Evolutionary conservation across 192 early-diverging fungal genomes (phyloP).

Genomic region (Entomortierella chlamydospora): DNA sequence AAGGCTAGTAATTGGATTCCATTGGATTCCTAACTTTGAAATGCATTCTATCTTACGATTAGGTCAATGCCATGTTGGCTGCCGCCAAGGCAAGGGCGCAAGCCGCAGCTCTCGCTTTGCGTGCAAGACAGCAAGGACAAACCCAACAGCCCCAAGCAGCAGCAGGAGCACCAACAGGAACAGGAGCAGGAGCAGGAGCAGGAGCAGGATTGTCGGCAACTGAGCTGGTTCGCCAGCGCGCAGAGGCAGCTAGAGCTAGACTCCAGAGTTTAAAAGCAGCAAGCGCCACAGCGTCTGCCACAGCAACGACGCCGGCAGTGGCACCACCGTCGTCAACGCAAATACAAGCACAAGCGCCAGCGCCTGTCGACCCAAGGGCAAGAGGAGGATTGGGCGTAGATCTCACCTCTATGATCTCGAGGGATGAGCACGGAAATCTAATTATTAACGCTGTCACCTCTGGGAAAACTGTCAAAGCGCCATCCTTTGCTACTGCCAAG

Average conservation of each 20-base stretch:
- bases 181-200: conserved; percentile 6
- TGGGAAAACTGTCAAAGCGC: conserved; percentile 20
- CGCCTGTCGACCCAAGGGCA: conserved; percentile 23
- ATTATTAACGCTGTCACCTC: conserved; percentile 42
- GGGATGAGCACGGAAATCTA: conserved; percentile 43
- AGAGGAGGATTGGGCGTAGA: conserved; percentile 33
- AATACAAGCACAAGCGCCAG: neutral
- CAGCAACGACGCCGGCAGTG: conserved; percentile 3
- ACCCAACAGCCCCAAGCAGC: conserved; percentile 6
- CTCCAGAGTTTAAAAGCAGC: neutral
- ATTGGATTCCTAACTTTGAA: neutral
- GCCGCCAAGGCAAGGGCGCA: conserved; percentile 41
- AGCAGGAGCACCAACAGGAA: neutral
- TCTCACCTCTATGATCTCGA: conserved; percentile 38
- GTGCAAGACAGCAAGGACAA: conserved; percentile 15
- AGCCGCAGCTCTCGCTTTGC: conserved; percentile 32
- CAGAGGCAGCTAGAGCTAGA: conserved; percentile 20
- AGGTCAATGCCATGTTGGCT: conserved; percentile 64
- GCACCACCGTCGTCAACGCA: conserved; percentile 6
- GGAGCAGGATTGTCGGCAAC: neutral
- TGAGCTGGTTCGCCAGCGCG: conserved; percentile 11
- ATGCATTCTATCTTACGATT: neutral
- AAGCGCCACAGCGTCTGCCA: neutral
- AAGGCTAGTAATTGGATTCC: neutral
- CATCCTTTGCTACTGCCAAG: conserved; percentile 50